Conservation (phyloP, 2,329 filamentous ascomycete species). For the Talaromyces albobiverticillius region DNA sequence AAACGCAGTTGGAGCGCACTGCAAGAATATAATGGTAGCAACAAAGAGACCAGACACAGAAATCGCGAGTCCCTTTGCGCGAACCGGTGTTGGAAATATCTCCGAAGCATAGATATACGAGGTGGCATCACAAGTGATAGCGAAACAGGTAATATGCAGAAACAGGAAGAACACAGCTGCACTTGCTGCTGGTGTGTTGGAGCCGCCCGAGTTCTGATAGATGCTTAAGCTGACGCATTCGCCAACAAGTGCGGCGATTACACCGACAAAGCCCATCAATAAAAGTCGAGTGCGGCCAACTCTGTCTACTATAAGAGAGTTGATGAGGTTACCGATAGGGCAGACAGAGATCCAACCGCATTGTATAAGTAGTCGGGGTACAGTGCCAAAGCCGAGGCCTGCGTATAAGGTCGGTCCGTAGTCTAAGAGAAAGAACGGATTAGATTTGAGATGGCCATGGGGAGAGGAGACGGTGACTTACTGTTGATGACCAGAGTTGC, state of each 20-base stretch:
- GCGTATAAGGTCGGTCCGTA: constrained; percentile 9
- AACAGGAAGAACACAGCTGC: constrained; percentile 12
- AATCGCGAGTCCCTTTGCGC: constrained; percentile 53
- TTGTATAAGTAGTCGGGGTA: constrained; percentile 6
- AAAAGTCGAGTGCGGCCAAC: constrained; percentile 12
- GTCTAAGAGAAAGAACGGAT: background rate
- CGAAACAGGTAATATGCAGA: constrained; percentile 11
- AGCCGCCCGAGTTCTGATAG: constrained; percentile 7
- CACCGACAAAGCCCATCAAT: constrained; percentile 1
- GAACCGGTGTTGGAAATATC: constrained; percentile 50
- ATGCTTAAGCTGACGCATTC: constrained; percentile 10
- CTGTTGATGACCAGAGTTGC: constrained; percentile 37
- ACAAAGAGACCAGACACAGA: constrained; percentile 52
- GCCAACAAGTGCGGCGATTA: background rate
- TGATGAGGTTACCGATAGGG: constrained; percentile 15
- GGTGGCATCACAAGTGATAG: constrained; percentile 40
- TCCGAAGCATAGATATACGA: constrained; percentile 48
- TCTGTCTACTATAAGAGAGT: constrained; percentile 14
- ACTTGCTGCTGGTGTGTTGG: background rate
- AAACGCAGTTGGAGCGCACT: constrained; percentile 47
- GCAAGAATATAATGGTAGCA: constrained; percentile 48
- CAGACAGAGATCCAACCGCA: constrained; percentile 10
- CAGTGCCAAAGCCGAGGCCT: constrained; percentile 5
- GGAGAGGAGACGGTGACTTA: constrained; percentile 39
- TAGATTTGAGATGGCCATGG: no score